A percentile compares a stretch with the other conserved stretches of the same genome.
phyloP scores from a whole-genome alignment of 495 filamentous ascomycete genomes.

The Hypoxylon crocopeplum region DNA sequence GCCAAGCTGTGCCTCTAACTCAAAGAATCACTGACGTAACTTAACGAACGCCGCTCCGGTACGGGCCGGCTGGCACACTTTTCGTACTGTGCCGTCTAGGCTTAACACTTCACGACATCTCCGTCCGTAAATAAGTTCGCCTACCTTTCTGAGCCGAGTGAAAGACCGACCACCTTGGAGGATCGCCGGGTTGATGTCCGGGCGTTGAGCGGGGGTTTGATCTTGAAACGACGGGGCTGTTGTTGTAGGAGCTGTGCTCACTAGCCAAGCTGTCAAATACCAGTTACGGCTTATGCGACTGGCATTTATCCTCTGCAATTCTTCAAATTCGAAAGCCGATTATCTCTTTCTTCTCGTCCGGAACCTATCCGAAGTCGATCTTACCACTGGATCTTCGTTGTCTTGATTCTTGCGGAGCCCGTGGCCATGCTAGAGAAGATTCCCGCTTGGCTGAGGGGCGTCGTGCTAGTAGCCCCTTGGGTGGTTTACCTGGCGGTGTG shows the following conservation, averaged over 20 bases:
- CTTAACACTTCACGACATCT: conserved; percentile 2
- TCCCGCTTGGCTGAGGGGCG: conserved; percentile 48
- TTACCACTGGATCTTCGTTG: background rate
- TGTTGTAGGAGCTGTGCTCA: background rate
- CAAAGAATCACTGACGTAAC: conserved; percentile 18
- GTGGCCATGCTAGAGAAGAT: conserved; percentile 23
- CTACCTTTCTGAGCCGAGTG: conserved; percentile 7
- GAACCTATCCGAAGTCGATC: background rate
- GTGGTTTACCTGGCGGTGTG: conserved; percentile 53
- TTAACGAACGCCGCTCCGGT: conserved; percentile 12
- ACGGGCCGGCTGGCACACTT: conserved; percentile 4
- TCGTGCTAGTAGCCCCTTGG: conserved; percentile 57
- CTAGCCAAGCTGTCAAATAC: background rate
- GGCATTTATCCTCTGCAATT: conserved; percentile 1
- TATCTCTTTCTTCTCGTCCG: background rate
- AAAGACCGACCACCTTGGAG: background rate
- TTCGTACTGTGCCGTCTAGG: background rate
- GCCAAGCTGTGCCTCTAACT: conserved; percentile 5
- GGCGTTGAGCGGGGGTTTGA: conserved; percentile 1
- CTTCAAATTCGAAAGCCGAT: background rate
- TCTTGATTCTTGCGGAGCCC: background rate
- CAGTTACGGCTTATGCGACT: background rate
- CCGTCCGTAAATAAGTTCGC: conserved; percentile 1
- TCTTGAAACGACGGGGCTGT: conserved; percentile 15
- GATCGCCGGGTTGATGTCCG: conserved; percentile 9